Evolutionary conservation across 352 stramenopile genomes (phyloP).

Genomic region (Phytophthora ohioensis): DNA sequence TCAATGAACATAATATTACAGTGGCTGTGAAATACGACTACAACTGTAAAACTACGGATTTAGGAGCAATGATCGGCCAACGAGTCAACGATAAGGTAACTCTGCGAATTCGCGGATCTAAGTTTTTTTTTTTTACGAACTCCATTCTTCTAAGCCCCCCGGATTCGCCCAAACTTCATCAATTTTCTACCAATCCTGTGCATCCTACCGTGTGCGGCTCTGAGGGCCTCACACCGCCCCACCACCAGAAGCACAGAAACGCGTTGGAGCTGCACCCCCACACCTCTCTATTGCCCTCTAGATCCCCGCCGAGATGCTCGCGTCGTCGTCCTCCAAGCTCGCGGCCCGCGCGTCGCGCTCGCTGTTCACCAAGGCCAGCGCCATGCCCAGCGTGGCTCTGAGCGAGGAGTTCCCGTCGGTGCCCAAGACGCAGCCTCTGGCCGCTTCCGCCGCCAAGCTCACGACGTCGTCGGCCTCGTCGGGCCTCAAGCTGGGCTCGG

Average conservation of each 20-base stretch:
- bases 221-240: constrained; percentile 26
- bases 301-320: constrained; percentile 34
- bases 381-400: constrained; percentile 63
- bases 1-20: too few species aligned
- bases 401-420: constrained; percentile 71
- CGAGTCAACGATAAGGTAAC: too few species aligned
- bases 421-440: constrained; percentile 46
- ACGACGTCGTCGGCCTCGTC: constrained; percentile 52
- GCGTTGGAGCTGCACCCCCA: constrained; percentile 4
- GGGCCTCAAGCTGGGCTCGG: constrained; percentile 71
- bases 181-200: constrained; percentile 13
- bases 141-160: too few species aligned
- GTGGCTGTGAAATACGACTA: too few species aligned
- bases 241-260: constrained; percentile 34
- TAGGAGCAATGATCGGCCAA: too few species aligned
- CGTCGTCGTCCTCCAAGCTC: constrained; percentile 46
- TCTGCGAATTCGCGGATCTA: too few species aligned
- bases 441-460: constrained; percentile 38
- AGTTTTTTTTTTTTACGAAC: too few species aligned
- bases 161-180: background rate
- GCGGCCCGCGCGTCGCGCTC: constrained; percentile 52
- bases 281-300: constrained; percentile 15
- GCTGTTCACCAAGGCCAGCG: constrained; percentile 71
- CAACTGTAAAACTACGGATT: too few species aligned
- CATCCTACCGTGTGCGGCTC: constrained; percentile 25